Base-by-base conservation (phyloP, 257 asterid genomes). In the Solanum chiquidenum region DNA sequence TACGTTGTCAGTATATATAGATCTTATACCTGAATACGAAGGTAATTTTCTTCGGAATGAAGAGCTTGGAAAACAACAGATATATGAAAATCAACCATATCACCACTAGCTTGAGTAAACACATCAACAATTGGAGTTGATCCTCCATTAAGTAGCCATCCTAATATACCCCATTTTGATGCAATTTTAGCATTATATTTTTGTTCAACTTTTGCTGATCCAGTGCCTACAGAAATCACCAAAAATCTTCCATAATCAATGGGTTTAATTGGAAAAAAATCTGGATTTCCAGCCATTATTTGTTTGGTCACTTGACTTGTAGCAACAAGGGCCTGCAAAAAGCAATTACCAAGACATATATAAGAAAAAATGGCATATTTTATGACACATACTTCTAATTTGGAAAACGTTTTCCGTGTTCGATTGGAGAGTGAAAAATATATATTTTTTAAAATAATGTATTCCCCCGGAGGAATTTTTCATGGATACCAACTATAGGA, bases 71-170 rank as follows among this genome's bases (percentile, higher is more conserved):
- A 93, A 10, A 88, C 20, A 87, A 92, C 86, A 25, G 95, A 90
- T 55, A 86, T 90, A 84, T 94, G 95, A 77, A 88, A 86, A 83
- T 94, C 97, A 18, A 93, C 95, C 94, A 93, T 92, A 89, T 93
- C 95, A 7, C 92, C 93, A 87, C 93, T 90, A 1, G 93, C 94
- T 88, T 94, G 94, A 73, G 44, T 77, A 86, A 93, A 93, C 3
- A 93, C 92, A 44, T 94, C 97, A 10, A 94, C 25, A 46, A 94
- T 77, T 3, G 95, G 97, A 20, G 90, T 46, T 18, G 93, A 90
- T 9, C 93, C 93, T 7, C 94, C 93, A 18, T 91, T 25, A 2
- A 72, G 23, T 5, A 94, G 77, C 97, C 97, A 94, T 55, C 91
- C 89, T 9, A 92, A 4, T 27, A 92, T 89, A 8, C 97, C 94